Base-by-base conservation (phyloP, 2,329 filamentous ascomycete genomes). In the Aspergillus quadricinctus region DNA sequence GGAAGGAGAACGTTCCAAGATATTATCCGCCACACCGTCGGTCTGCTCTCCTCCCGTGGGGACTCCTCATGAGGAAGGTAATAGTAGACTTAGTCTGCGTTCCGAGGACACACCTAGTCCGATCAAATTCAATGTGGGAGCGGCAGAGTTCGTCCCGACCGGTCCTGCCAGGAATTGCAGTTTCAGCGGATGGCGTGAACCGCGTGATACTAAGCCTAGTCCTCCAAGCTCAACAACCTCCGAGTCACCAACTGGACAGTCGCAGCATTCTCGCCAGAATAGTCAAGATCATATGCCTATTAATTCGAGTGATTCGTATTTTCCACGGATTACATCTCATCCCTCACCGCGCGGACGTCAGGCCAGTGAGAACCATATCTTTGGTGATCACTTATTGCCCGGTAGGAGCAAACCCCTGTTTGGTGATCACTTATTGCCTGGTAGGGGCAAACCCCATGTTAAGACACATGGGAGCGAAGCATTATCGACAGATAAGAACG, bases 341-440 rank as follows among this genome's bases (percentile, higher is more conserved):
- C 23, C 11, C 43, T 1, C 19, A 46, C 43, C 21, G 11, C 2
- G 23, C 43, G 21, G 21, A 3, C 21, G 21, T 46, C 19, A 27
- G 43, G 21, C 25, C 17, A 46, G 21, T 48, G 19, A 17, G 4
- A 19, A 11, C 19, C 52, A 51, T 53, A 53, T 61, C 41, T 57
- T 66, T 48, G 66, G 66, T 7, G 57, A 66, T 41, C 64, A 68
- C 57, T 48, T 64, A n/a, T 57, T 67, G 3, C 66, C 65, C 37
- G 64, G 66, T 17, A 56, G 57, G 45, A 25, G 19, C 46, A 28
- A 23, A 21, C 10, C 29, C n/a, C 19, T 60, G 35, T 57, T 66
- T 48, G 66, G 66, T 6, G 56, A 66, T 43, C 64, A 68, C 57
- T 49, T 64, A 17, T 57, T 67, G 3, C 66, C 65, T 29, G 64